Conservation (phyloP, 805 yeast genomes). For the Lipomyces lipofer region DNA sequence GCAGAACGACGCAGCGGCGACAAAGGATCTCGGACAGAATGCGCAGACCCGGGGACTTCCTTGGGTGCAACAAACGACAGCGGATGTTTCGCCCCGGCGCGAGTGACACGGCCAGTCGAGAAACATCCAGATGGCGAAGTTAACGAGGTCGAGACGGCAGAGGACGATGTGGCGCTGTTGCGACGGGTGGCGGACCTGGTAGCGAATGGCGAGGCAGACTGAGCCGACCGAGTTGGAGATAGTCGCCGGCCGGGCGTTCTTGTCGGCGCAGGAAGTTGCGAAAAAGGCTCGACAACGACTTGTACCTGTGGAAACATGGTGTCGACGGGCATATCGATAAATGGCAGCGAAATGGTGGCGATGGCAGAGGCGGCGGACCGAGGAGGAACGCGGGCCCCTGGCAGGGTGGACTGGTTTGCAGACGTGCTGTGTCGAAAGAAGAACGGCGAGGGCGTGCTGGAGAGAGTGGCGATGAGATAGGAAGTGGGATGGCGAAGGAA, state of each 20-base stretch:
- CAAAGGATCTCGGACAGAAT: slow-evolving; percentile 4
- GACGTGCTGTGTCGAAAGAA: not conserved
- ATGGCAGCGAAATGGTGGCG: not conserved
- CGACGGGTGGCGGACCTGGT: slow-evolving; percentile 11
- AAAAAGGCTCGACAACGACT: slow-evolving; percentile 24
- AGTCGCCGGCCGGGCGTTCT: slow-evolving; percentile 18
- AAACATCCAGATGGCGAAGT: not conserved
- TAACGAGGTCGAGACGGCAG: not conserved
- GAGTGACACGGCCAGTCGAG: slow-evolving; percentile 18
- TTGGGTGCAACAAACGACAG: slow-evolving; percentile 3
- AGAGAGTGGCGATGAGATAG: no score
- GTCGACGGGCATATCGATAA: not conserved
- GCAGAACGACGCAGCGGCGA: slow-evolving; percentile 43
- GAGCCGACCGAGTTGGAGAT: slow-evolving; percentile 21
- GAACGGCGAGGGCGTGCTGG: not conserved
- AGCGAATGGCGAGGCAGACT: slow-evolving; percentile 11
- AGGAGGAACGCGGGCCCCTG: not conserved
- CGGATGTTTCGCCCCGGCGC: slow-evolving; percentile 26
- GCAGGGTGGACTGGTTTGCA: not conserved
- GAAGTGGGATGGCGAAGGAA: not conserved
- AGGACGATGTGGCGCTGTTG: not conserved
- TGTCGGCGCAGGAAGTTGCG: slow-evolving; percentile 21
- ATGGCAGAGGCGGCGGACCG: not conserved
- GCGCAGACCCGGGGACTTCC: not conserved
- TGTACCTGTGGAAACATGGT: slow-evolving; percentile 23